phyloP scores from a whole-genome alignment of 805 yeast genomes.

The Candida railenensis region DNA sequence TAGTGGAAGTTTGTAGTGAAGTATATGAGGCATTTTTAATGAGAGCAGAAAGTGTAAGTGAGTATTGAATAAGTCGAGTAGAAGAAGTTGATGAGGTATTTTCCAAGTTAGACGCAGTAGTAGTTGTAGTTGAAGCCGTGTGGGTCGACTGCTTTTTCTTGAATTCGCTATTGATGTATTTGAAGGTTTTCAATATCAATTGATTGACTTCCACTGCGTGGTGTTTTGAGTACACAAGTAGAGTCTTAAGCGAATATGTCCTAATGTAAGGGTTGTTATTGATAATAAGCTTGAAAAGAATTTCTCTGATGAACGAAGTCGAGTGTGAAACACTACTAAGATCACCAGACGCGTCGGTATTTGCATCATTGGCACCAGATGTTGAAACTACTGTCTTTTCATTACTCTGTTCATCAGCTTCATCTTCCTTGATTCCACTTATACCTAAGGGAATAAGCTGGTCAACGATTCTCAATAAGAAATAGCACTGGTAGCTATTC shows the following conservation, averaged over 20 bases:
- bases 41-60: slow-evolving; percentile 35
- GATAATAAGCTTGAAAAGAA: slow-evolving; percentile 29
- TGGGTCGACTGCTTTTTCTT: slow-evolving; percentile 24
- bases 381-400: slow-evolving; percentile 4
- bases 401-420: neutral
- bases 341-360: slow-evolving; percentile 9
- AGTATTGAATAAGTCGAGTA: slow-evolving; percentile 28
- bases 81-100: slow-evolving; percentile 17
- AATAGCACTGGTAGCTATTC: slow-evolving; percentile 33
- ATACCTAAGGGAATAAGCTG: slow-evolving; percentile 35
- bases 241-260: slow-evolving; percentile 31
- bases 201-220: slow-evolving; percentile 36
- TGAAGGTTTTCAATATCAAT: slow-evolving; percentile 30
- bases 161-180: slow-evolving; percentile 27
- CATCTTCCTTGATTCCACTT: slow-evolving; percentile 20
- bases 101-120: slow-evolving; percentile 11
- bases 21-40: slow-evolving; percentile 35
- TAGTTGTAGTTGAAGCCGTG: slow-evolving; percentile 8
- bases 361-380: slow-evolving; percentile 9
- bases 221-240: slow-evolving; percentile 26
- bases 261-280: slow-evolving; percentile 34
- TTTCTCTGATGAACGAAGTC: slow-evolving; percentile 26
- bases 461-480: slow-evolving; percentile 30
- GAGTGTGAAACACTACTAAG: slow-evolving; percentile 6
- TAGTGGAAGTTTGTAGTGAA: slow-evolving; percentile 36